Evolutionary conservation across 2,329 filamentous ascomycete species (phyloP), one percentile per base, ranked within the genome.

Genomic region (Periconia macrospinosa): DNA sequence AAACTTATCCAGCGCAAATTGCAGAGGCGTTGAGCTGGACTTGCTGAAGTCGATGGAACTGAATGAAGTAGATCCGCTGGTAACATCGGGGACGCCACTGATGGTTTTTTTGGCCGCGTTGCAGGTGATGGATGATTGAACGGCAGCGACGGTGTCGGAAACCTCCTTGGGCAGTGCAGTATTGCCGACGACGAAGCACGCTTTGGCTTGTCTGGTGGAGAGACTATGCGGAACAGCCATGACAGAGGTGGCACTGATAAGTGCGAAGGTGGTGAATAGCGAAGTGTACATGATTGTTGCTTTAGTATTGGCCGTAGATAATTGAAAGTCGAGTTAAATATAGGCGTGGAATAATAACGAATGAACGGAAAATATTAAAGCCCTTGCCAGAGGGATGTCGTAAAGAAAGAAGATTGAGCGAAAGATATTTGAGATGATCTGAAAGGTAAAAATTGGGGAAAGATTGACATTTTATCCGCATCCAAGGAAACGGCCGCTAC

Each of bases 171-270:
- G 83, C 11, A 86, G 79, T 2, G 72, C 68, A 6, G 71, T 69
- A 48, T 69, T 74, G 57, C 83, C 83, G 55, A 84, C 67, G 14
- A 86, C 55, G 74, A 85, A 85, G 75, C 83, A 86, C 40, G 80
- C 73, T 13, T 52, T 42, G 20, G 56, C 55, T 56, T 68, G 67
- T 30, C 66, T 61, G 41, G 49, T 30, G 3, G 23, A 46, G 40
- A 62, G 50, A 10, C 44, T 27, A 11, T 54, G 55, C 8, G 63
- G 57, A 20, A 60, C 45, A 40, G 62, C 62, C 17, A 52, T 30
- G 14, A 51, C 43, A 30, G 52, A 20, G n/a, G 57, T 57, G 20
- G 63, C 20, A 45, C 57, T 53, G 14, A 66, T 44, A 27, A 63
- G 41, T 8, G 58, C 47, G 45, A 64, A 43, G 13, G 52, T 41